Evolutionary conservation across 139 green algal genomes (phyloP).

Genomic region (Marvania coccoides): DNA sequence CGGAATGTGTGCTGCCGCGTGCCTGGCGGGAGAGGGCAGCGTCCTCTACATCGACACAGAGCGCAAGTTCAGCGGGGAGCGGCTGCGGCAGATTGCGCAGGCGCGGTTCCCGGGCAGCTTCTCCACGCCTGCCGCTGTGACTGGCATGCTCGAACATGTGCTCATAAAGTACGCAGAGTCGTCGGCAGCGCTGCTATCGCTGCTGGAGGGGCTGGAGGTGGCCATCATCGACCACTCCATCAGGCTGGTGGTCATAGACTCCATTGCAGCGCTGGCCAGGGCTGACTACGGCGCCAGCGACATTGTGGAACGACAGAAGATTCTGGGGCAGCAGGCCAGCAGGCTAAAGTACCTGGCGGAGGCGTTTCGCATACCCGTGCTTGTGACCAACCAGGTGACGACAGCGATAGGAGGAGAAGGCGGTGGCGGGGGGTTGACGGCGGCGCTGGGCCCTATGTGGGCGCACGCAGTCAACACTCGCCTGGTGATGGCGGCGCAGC

Average conservation of each 20-base stretch:
- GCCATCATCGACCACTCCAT: slow-evolving; percentile 44
- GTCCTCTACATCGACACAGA: slow-evolving; percentile 76
- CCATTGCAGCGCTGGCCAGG: slow-evolving; percentile 60
- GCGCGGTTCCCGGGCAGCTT: slow-evolving; percentile 31
- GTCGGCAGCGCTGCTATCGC: background rate
- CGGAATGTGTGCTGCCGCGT: background rate
- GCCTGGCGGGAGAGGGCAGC: slow-evolving; percentile 11
- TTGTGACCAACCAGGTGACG: slow-evolving; percentile 71
- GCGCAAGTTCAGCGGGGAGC: slow-evolving; percentile 54
- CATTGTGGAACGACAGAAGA: slow-evolving; percentile 22
- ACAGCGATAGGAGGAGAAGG: slow-evolving; percentile 28
- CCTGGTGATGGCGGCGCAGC: slow-evolving; percentile 56
- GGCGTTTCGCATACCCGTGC: slow-evolving; percentile 55
- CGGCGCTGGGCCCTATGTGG: slow-evolving; percentile 87
- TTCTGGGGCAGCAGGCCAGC: slow-evolving; percentile 46
- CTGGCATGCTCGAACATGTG: slow-evolving; percentile 33
- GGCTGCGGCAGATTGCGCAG: slow-evolving; percentile 41
- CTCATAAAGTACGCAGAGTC: slow-evolving; percentile 33
- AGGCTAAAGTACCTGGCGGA: slow-evolving; percentile 72
- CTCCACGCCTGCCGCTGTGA: slow-evolving; percentile 1
- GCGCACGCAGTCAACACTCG: slow-evolving; percentile 88
- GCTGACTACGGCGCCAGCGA: slow-evolving; percentile 15
- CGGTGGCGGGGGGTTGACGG: slow-evolving; percentile 36
- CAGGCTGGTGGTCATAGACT: slow-evolving; percentile 73
- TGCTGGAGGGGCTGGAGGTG: slow-evolving; percentile 21